phyloP scores from a whole-genome alignment of 257 asterid genomes.

The Jasminum sambac region DNA sequence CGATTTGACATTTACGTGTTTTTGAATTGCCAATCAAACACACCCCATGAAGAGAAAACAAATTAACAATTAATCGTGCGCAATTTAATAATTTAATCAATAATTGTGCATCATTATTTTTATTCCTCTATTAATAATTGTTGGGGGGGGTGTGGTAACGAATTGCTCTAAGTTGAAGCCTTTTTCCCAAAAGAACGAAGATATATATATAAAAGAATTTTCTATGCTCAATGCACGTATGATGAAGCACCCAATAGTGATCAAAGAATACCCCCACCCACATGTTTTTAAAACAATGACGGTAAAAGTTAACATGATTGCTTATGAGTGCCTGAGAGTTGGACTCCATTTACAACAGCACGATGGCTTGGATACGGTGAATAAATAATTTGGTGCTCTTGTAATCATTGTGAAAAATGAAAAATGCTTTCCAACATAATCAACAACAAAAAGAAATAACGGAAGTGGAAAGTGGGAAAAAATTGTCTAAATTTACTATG shows the following conservation, averaged over 20 bases:
- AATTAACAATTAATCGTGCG: too few species aligned
- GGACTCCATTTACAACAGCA: constrained; percentile 8
- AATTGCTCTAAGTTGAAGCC: too few species aligned
- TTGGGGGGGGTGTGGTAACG: too few species aligned
- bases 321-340: not conserved
- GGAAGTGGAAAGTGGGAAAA: too few species aligned
- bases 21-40: too few species aligned
- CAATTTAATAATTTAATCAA: too few species aligned
- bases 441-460: not conserved
- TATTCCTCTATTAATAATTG: too few species aligned
- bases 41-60: too few species aligned
- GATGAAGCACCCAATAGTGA: not conserved
- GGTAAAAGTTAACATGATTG: not conserved
- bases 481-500: too few species aligned
- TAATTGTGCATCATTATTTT: too few species aligned
- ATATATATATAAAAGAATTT: not conserved
- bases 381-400: not conserved
- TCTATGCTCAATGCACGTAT: not conserved
- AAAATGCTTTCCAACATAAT: not conserved
- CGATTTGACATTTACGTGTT: too few species aligned
- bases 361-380: not conserved
- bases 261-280: not conserved
- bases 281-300: not conserved
- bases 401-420: not conserved
- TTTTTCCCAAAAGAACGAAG: not conserved